phyloP scores from a whole-genome alignment of 2,329 filamentous ascomycete genomes.

The Ophiocordyceps camponoti-saundersi region DNA sequence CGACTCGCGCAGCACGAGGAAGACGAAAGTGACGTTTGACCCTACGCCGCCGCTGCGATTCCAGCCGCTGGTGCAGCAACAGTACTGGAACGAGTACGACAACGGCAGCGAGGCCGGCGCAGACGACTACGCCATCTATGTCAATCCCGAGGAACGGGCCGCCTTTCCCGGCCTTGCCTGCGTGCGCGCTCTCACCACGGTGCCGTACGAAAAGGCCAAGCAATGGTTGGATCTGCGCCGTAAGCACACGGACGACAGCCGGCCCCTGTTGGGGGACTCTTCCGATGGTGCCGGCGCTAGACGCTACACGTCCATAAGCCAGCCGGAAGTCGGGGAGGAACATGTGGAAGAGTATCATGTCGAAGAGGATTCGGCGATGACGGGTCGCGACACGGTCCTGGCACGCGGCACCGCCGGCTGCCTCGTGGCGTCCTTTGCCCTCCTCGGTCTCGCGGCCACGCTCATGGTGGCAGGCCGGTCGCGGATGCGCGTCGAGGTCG shows the following conservation, averaged over 20 bases:
- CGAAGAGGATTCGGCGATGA: not conserved
- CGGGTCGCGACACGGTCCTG: conserved; percentile 37
- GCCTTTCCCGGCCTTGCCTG: conserved; percentile 47
- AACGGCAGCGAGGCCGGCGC: conserved; percentile 51
- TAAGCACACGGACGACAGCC: conserved; percentile 7
- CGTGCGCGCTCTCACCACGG: conserved; percentile 32
- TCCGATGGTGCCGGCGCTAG: conserved; percentile 2
- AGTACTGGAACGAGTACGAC: conserved; percentile 82
- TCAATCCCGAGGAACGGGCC: conserved; percentile 48
- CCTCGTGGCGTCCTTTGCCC: conserved; percentile 41
- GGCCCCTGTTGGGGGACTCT: conserved; percentile 5
- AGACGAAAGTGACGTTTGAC: conserved; percentile 11
- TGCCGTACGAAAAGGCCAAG: conserved; percentile 32
- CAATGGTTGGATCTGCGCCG: conserved; percentile 25
- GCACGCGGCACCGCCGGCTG: conserved; percentile 33
- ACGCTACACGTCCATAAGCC: conserved; percentile 13
- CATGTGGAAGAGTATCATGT: conserved; percentile 23
- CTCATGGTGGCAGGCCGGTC: conserved; percentile 52
- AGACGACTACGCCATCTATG: conserved; percentile 53
- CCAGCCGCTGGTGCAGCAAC: conserved; percentile 11
- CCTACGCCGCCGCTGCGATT: conserved; percentile 13
- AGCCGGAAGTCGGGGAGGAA: conserved; percentile 23
- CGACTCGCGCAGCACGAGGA: conserved; percentile 5
- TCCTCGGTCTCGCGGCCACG: conserved; percentile 47
- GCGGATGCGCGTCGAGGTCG: conserved; percentile 53